These are phyloP conservation scores for Meyerozyma carpophila DNA, from an alignment of 1,139 yeast species.

Conservation along the genomic window DNA sequence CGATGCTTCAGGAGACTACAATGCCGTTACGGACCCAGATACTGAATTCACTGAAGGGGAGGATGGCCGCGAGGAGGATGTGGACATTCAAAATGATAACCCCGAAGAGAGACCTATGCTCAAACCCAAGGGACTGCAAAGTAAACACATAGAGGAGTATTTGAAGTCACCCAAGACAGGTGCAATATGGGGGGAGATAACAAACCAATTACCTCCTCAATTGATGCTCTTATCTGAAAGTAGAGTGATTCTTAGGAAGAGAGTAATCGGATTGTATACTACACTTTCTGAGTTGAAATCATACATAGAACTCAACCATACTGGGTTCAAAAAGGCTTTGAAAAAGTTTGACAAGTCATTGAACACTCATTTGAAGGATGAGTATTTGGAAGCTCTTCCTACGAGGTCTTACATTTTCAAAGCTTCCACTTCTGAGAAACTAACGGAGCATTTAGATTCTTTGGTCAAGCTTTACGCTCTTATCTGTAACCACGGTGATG, in stretches of 20 bases:
- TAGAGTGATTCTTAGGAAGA: slow-evolving; percentile 50
- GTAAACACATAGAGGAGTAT: slow-evolving; percentile 33
- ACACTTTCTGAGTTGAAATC: slow-evolving; percentile 63
- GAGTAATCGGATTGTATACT: slow-evolving; percentile 52
- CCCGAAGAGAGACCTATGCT: slow-evolving; percentile 4
- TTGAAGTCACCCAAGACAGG: slow-evolving; percentile 36
- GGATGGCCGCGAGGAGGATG: slow-evolving; percentile 25
- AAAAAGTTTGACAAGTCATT: slow-evolving; percentile 67
- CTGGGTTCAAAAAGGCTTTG: slow-evolving; percentile 64
- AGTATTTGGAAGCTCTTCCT: slow-evolving; percentile 29
- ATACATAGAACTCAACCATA: slow-evolving; percentile 58
- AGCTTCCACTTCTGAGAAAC: slow-evolving; percentile 15
- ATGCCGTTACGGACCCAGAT: slow-evolving; percentile 22
- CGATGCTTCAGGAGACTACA: slow-evolving; percentile 15
- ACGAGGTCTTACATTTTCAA: slow-evolving; percentile 29
- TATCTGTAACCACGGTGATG: slow-evolving; percentile 37
- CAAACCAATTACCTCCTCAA: slow-evolving; percentile 31
- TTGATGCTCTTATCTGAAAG: slow-evolving; percentile 35
- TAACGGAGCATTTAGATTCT: slow-evolving; percentile 22
- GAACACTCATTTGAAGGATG: slow-evolving; percentile 34
- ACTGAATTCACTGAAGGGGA: slow-evolving; percentile 28
- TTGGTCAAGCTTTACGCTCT: slow-evolving; percentile 35
- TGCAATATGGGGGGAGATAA: slow-evolving; percentile 28
- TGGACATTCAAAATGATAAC: slow-evolving; percentile 14
- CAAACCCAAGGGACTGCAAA: slow-evolving; percentile 13